Base-by-base conservation (phyloP, 768 basidiomycete genomes). In the Glaciozyma antarctica region DNA sequence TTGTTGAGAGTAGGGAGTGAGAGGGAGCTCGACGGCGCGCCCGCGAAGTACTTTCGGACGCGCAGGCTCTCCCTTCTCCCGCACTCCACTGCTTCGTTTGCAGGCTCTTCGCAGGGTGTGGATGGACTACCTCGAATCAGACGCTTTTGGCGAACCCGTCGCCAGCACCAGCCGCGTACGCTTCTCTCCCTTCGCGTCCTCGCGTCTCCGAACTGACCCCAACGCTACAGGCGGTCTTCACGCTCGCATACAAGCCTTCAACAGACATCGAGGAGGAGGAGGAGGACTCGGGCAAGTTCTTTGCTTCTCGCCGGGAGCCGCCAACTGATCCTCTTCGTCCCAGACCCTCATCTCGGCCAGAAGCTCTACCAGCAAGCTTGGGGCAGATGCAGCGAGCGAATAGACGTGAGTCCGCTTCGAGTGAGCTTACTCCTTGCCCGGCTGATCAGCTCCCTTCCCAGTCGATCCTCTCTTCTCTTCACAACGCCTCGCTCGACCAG, bases 401-500 rank as follows among this genome's bases (percentile, higher is more conserved):
- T 70, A 16, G 51, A 70, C 22, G 66, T 63, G 24, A 49, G 58
- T 2, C 8, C 21, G 1, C 57, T 13, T 2, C 3, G 1, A 16
- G 2, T 2, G 3, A 12, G 5, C 28, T 10, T 24, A 3, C 3
- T 15, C 5, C 38, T 13, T 8, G 3, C 43, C 19, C n/a, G 7
- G 43, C 61, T 57, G 15, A 48, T 8, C 0, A 15, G 17, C 13
- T 13, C 52, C 26, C 24, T 2, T 12, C n/a, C n/a, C 54, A 67
- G 58, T 15, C 38, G 17, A 60, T 58, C 19, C 52, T 70, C 9
- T 49, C 69, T 0, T 45, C 52, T 22, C 58, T 70, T 7, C 69
- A 70, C 54, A 63, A 66, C 24, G 63, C 62, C 13, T 70, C 69
- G 38, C 63, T 70, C 24, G 63, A 66, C 53, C 43, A 56, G 30